Base-by-base conservation (phyloP, 2,329 filamentous ascomycete species). In the Ophiostoma australiae region DNA sequence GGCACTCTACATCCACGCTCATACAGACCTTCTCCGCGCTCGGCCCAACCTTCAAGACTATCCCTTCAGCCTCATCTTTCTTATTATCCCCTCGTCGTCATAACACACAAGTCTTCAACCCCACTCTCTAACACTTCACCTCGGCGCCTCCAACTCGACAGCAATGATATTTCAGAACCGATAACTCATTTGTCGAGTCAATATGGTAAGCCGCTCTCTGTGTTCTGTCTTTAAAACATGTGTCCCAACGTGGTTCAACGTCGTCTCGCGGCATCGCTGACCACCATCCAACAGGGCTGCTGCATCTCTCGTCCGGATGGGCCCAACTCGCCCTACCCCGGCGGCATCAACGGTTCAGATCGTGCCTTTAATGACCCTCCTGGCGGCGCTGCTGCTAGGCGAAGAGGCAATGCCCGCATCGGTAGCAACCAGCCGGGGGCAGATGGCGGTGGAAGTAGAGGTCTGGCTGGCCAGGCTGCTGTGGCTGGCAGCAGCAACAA, bases 301-400 rank as follows among this genome's bases (percentile, higher is more conserved):
- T 88, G 86, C 77, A 81, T 87, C 76, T 88, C 86, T 63, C 82
- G 81, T 67, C 80, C 84, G 44, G 79, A 81, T 35, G 84, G 82
- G 72, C 82, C 84, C 13, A 85, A 85, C 77, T 85, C 84, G 68
- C 85, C 85, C 31, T 87, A 86, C 73, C 82, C 83, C 68, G 84
- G 81, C 68, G 84, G 81, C 55, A 78, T 82, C 35, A 84, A 84
- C 48, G 81, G 82, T 72, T 86, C 85, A 10, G 81, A 84, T 69
- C 83, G 84, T 70, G 84, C 85, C 71, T 86, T 87, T 78, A 87
- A 85, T 73, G 78, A 80, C 20, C 77, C 76, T 11, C 23, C 68
- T 69, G 61, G 20, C 72, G 72, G 72, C 72, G 73, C 68, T 72
- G 72, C 71, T 74, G 39, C 44, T 72, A 78, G 74, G 74, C 77